Conservation (phyloP, 352 stramenopile genomes). For the Pythium biforme region DNA sequence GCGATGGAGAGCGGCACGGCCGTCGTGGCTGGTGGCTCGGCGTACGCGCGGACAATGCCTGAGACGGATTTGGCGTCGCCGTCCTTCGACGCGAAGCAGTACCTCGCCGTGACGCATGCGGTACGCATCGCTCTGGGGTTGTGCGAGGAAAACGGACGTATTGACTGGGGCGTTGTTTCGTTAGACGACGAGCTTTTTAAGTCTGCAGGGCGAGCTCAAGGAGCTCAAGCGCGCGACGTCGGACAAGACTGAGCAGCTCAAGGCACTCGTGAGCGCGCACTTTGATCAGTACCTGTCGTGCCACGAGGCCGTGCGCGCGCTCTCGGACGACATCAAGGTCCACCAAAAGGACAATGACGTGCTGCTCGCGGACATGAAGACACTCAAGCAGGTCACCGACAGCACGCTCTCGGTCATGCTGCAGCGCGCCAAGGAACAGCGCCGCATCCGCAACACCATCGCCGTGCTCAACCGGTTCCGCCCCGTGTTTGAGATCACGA, state of each 20-base stretch:
- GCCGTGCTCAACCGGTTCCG: constrained; percentile 64
- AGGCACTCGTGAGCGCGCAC: constrained; percentile 73
- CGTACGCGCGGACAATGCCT: constrained; percentile 13
- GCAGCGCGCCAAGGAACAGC: constrained; percentile 68
- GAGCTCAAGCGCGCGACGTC: constrained; percentile 71
- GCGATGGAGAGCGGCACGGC: constrained; percentile 17
- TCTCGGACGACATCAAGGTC: constrained; percentile 57
- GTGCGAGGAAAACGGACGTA: neutral
- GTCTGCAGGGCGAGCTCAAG: constrained; percentile 60
- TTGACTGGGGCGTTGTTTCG: neutral
- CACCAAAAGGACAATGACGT: constrained; percentile 62
- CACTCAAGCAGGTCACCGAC: constrained; percentile 58
- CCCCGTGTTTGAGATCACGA: constrained; percentile 69
- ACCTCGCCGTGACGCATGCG: constrained; percentile 62
- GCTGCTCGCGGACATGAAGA: constrained; percentile 51
- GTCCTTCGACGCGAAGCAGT: constrained; percentile 55
- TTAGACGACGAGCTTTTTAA: constrained; percentile 60
- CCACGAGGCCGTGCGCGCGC: constrained; percentile 67
- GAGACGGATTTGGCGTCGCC: constrained; percentile 63
- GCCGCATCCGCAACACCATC: constrained; percentile 72
- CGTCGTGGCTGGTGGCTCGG: neutral
- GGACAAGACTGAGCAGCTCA: constrained; percentile 84
- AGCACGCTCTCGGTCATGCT: constrained; percentile 77
- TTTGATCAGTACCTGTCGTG: constrained; percentile 86
- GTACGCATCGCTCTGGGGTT: constrained; percentile 26